Evolutionary conservation across 495 filamentous ascomycete genomes (phyloP).

Genomic region (Penicillium canariense): DNA sequence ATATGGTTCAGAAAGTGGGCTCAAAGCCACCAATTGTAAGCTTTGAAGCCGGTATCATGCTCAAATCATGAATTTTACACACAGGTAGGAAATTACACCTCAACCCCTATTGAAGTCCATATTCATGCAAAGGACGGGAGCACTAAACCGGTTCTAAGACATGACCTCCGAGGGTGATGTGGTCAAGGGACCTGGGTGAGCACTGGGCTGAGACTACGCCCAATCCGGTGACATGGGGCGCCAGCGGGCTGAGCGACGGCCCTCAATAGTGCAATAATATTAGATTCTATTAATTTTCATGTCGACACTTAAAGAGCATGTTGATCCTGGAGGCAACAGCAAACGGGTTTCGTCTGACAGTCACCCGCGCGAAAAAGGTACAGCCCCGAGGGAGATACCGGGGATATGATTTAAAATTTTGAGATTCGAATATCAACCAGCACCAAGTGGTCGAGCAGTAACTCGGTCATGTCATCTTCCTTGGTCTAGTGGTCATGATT

Average conservation of each 20-base stretch:
- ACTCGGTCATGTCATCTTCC: slow-evolving; percentile 29
- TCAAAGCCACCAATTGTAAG: too few relatives aligned
- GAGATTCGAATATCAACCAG: slow-evolving; percentile 10
- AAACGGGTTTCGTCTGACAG: too few relatives aligned
- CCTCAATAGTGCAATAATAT: too few relatives aligned
- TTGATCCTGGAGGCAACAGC: too few relatives aligned
- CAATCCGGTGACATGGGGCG: slow-evolving; percentile 1
- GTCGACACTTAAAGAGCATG: too few relatives aligned
- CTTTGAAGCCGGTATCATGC: too few relatives aligned
- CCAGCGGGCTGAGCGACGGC: not conserved
- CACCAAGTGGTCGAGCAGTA: slow-evolving; percentile 33
- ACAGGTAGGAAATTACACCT: too few relatives aligned
- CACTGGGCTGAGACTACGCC: not conserved
- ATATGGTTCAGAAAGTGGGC: not conserved
- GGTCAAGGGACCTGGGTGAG: slow-evolving; percentile 6
- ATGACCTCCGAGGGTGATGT: slow-evolving; percentile 10
- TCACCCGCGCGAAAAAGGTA: too few relatives aligned
- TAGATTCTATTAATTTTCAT: too few relatives aligned
- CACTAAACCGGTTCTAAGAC: not conserved
- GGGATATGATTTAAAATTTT: not conserved
- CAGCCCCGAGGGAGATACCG: too few relatives aligned
- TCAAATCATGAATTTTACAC: too few relatives aligned
- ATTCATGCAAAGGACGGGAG: not conserved
- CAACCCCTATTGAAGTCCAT: too few relatives aligned
- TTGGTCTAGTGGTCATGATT: slow-evolving; percentile 56